Evolutionary conservation across 163 green algal genomes (phyloP).

Genomic region (Picocystis sp.): DNA sequence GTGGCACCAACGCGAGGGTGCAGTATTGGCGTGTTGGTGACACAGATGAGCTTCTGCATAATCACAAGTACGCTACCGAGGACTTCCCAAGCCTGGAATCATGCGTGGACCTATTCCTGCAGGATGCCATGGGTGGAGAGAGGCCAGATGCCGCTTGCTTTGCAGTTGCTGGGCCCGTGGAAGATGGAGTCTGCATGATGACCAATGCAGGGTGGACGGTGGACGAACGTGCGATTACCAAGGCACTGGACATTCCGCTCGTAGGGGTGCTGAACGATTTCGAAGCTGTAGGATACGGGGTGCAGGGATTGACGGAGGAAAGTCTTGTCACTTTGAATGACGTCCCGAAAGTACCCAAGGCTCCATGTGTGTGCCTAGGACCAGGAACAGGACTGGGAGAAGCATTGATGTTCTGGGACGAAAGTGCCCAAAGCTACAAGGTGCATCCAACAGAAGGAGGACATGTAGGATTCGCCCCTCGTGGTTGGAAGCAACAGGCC

Average conservation of each 20-base stretch:
- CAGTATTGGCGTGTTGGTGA: slow-evolving; percentile 4
- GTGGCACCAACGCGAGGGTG: slow-evolving; percentile 19
- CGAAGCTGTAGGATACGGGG: slow-evolving; percentile 82
- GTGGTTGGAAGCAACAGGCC: slow-evolving; percentile 63
- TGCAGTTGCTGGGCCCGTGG: slow-evolving; percentile 66
- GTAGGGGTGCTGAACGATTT: slow-evolving; percentile 83
- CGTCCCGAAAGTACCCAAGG: slow-evolving; percentile 26
- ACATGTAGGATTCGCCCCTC: slow-evolving; percentile 72
- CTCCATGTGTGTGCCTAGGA: slow-evolving; percentile 61
- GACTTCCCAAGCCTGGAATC: slow-evolving; percentile 5
- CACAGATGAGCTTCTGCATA: background rate
- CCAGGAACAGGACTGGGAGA: slow-evolving; percentile 81
- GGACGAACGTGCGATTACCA: slow-evolving; percentile 33
- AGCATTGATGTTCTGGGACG: slow-evolving; percentile 73
- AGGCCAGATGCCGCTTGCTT: slow-evolving; percentile 28
- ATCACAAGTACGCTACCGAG: background rate
- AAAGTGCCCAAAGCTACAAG: slow-evolving; percentile 5
- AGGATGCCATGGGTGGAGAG: slow-evolving; percentile 21
- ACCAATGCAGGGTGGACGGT: slow-evolving; percentile 78
- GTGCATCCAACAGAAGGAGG: slow-evolving; percentile 51
- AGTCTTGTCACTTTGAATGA: slow-evolving; percentile 54
- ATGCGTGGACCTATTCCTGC: slow-evolving; percentile 6
- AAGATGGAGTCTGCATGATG: slow-evolving; percentile 58
- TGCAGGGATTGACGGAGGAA: slow-evolving; percentile 36
- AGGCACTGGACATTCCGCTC: slow-evolving; percentile 27